phyloP scores from a whole-genome alignment of 768 basidiomycete species.

The Chlorophyllum brunneum region DNA sequence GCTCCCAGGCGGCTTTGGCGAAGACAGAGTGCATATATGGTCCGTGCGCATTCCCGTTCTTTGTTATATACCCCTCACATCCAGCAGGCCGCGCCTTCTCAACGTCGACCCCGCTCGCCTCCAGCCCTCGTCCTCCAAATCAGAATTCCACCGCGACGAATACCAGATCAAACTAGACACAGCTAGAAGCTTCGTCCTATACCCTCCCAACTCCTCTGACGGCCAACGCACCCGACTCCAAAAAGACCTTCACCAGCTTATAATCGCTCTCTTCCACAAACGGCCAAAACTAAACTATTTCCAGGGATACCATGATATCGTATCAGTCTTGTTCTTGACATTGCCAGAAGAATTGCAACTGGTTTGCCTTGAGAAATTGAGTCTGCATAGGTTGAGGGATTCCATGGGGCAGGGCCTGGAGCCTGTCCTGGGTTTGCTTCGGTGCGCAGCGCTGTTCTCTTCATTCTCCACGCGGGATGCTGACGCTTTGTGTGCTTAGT shows the following conservation, averaged over 20 bases:
- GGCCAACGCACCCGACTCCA: constrained; percentile 53
- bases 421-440: constrained; percentile 76
- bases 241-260: constrained; percentile 60
- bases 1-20: constrained; percentile 60
- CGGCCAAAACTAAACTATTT: constrained; percentile 79
- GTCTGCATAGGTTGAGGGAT: constrained; percentile 76
- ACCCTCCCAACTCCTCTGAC: constrained; percentile 40
- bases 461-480: neutral
- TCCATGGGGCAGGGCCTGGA: constrained; percentile 86
- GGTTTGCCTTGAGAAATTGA: constrained; percentile 64
- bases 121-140: constrained; percentile 1
- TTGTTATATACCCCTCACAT: neutral
- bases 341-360: constrained; percentile 58
- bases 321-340: constrained; percentile 78
- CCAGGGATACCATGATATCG: constrained; percentile 93
- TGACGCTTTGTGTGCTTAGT: constrained; percentile 31
- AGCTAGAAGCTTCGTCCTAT: constrained; percentile 89
- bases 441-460: constrained; percentile 33
- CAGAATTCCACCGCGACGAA: constrained; percentile 64
- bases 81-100: constrained; percentile 25
- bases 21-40: constrained; percentile 55
- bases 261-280: constrained; percentile 72
- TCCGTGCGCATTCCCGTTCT: constrained; percentile 22
- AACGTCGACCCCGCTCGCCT: constrained; percentile 14
- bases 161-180: constrained; percentile 87